A percentile compares a stretch with the other conserved stretches of the same genome.
phyloP scores from a whole-genome alignment of 202 grass and related monocot genomes.

The Bolboschoenoplectus hybrid region DNA sequence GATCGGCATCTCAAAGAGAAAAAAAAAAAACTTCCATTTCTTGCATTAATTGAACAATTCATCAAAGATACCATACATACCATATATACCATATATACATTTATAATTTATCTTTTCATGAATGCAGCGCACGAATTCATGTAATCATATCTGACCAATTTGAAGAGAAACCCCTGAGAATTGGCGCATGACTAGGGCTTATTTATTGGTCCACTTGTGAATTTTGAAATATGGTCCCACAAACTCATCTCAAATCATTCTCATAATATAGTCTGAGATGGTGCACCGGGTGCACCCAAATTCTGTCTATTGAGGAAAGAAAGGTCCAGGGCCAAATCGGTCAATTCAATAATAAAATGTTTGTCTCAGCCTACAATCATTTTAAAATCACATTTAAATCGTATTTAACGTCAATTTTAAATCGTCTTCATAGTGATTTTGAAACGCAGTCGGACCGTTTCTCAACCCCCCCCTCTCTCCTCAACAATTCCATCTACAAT shows the following conservation, averaged over 20 bases:
- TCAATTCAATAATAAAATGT: not conserved
- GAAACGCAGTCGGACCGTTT: constrained; percentile 32
- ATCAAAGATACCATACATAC: not conserved
- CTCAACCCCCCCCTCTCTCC: not conserved
- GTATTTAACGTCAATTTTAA: constrained; percentile 1
- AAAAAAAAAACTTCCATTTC: not conserved
- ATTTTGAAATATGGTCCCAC: too few species aligned
- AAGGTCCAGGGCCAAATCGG: not conserved
- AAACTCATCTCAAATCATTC: too few species aligned
- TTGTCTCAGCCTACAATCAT: constrained; percentile 2
- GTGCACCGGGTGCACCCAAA: not conserved
- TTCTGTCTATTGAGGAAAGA: not conserved
- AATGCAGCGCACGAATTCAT: not conserved
- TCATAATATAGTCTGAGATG: not conserved
- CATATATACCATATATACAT: constrained; percentile 4
- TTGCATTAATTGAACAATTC: not conserved
- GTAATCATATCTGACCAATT: not conserved
- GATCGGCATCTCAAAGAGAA: too few species aligned
- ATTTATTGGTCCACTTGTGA: too few species aligned
- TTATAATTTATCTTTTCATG: not conserved
- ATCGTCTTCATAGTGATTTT: constrained; percentile 28
- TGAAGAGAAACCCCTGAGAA: not conserved
- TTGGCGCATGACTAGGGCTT: not conserved
- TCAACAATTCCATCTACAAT: constrained; percentile 27
- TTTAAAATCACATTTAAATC: constrained; percentile 21